Evolutionary conservation across 1,139 yeast species (phyloP).

Genomic region (Pichia sp.): DNA sequence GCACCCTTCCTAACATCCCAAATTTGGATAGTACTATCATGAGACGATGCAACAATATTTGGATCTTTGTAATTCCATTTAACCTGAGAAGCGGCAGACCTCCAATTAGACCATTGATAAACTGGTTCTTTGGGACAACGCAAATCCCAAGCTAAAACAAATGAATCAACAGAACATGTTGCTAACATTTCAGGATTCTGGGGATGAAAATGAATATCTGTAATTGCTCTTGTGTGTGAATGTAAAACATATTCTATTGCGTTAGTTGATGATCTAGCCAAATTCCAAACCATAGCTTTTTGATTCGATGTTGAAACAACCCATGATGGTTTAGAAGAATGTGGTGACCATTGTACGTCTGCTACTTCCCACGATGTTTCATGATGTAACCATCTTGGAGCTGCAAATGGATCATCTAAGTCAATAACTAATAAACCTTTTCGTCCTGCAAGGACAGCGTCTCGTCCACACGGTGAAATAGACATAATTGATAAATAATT

Average conservation of each 20-base stretch:
- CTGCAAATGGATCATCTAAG: conserved; percentile 88
- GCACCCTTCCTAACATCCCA: conserved; percentile 91
- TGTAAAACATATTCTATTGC: conserved; percentile 87
- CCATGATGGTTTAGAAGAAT: conserved; percentile 76
- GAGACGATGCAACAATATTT: conserved; percentile 75
- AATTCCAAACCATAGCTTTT: conserved; percentile 90
- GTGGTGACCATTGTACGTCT: conserved; percentile 97
- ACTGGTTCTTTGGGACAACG: conserved; percentile 69
- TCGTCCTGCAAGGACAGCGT: conserved; percentile 87
- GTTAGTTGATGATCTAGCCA: conserved; percentile 63
- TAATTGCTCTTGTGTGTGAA: conserved; percentile 85
- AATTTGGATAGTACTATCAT: conserved; percentile 68
- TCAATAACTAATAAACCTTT: conserved; percentile 86
- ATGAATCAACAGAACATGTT: conserved; percentile 88
- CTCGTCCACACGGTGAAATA: conserved; percentile 86
- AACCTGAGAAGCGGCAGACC: conserved; percentile 91
- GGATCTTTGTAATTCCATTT: conserved; percentile 84
- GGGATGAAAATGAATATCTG: conserved; percentile 92
- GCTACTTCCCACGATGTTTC: conserved; percentile 97
- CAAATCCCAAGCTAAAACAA: conserved; percentile 85
- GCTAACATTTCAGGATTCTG: conserved; percentile 83
- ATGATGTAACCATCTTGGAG: conserved; percentile 91
- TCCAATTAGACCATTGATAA: conserved; percentile 82
- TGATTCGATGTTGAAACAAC: conserved; percentile 92
- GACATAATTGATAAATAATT: conserved; percentile 54